Base-by-base conservation (phyloP, 2,329 filamentous ascomycete species). In the Bipolaris victoriae region DNA sequence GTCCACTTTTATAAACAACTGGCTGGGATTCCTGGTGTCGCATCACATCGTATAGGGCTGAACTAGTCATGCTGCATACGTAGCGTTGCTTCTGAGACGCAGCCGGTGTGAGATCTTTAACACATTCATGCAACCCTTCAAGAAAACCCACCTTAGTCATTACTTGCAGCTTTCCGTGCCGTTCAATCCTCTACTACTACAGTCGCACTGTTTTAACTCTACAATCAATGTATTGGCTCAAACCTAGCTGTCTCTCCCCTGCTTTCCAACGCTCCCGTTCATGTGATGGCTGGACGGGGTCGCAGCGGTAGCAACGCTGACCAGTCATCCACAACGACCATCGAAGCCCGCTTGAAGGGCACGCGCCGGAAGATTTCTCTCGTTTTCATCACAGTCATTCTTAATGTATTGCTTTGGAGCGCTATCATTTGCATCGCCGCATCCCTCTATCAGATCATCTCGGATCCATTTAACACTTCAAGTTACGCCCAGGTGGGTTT, bases 341-440 rank as follows among this genome's bases (percentile, higher is more conserved):
- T 9, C 31, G 43, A 46, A 31, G 43, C 26, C 43, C 26, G 20
- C 16, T 18, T 3, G 26, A 46, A 33, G 29, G 26, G 26, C 16
- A 46, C 26, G 20, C 71, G 72, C 7, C 69, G 74, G 16, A 67
- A 71, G 52, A 33, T 68, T 22, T 76, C 73, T 13, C 54, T 77
- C 1, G 61, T 76, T 33, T 64, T 67, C n/a, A 70, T 77, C 29
- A 73, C 72, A 3, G 50, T 68, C 22, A 69, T 72, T 31, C 63
- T 78, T 6, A 73, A 77, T 49, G 58, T 70, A 16, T 56, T 77
- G 24, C 62, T 77, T 15, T 76, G 71, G 71, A 71, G 64, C 52
- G 73, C 76, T 10, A 16, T 75, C 10, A 22, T 69, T 15, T 68
- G 71, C 47, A 51, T 73, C 24, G 52, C 64, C n/a, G 57, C 65